These are phyloP conservation scores for Kernera saxatilis DNA, from an alignment of 345 rosid species.

Conservation along the genomic window DNA sequence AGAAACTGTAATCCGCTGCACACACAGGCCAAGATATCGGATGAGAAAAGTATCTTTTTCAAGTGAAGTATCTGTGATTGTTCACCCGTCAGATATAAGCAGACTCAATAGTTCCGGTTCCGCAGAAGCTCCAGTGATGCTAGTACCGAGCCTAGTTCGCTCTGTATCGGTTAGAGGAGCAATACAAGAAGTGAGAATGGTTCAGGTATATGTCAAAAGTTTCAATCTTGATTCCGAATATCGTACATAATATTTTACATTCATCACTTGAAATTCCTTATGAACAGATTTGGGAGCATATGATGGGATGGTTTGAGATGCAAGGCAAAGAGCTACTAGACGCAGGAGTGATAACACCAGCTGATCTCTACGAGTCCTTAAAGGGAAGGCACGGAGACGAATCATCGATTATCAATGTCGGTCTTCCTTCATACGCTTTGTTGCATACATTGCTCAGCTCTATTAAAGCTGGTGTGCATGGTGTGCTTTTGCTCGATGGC, in stretches of 20 bases:
- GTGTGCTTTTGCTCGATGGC: conserved; percentile 52
- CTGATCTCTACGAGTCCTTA: conserved; percentile 50
- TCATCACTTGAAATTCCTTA: neutral
- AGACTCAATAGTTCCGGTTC: conserved; percentile 29
- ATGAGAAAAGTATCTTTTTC: conserved; percentile 42
- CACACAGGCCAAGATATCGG: conserved; percentile 70
- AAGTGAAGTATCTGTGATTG: conserved; percentile 47
- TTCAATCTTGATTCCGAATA: neutral
- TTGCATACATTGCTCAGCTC: conserved; percentile 54
- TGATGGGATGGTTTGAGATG: conserved; percentile 54
- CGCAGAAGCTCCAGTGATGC: conserved; percentile 60
- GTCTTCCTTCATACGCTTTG: conserved; percentile 58
- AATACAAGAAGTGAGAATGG: conserved; percentile 79
- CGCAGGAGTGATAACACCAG: conserved; percentile 38
- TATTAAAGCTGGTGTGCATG: conserved; percentile 53
- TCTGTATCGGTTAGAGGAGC: conserved; percentile 72
- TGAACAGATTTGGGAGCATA: conserved; percentile 51
- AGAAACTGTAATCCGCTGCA: conserved; percentile 5
- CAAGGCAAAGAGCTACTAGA: conserved; percentile 67
- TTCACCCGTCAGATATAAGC: conserved; percentile 29
- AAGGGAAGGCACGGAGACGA: conserved; percentile 48
- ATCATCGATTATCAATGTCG: conserved; percentile 45
- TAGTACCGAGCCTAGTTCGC: conserved; percentile 62
- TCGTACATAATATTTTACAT: neutral
- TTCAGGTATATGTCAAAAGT: conserved; percentile 49